Conservation (phyloP, 2,329 filamentous ascomycete genomes). For the Cordyceps farinosa region DNA sequence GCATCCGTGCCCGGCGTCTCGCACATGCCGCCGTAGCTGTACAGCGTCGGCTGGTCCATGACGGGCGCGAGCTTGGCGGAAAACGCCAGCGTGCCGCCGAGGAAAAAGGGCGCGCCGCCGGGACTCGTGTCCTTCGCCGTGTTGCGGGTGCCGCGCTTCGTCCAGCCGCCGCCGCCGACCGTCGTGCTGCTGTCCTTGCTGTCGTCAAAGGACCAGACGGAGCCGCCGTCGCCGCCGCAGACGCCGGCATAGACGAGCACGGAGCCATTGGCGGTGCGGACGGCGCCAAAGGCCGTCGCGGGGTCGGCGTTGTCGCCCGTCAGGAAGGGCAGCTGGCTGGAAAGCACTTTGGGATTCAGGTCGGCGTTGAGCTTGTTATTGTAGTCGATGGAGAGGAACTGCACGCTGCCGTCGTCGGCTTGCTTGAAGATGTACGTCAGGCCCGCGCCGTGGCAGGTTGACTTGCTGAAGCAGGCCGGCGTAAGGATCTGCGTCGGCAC, state of each 20-base stretch:
- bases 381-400: conserved; percentile 64
- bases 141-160: conserved; percentile 22
- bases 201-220: conserved; percentile 66
- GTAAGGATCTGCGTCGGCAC: conserved; percentile 71
- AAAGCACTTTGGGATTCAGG: conserved; percentile 46
- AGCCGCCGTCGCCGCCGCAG: conserved; percentile 55
- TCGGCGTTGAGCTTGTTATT: conserved; percentile 53
- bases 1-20: conserved; percentile 42
- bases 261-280: conserved; percentile 63
- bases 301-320: conserved; percentile 35
- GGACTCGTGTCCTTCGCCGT: conserved; percentile 23
- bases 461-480: conserved; percentile 43
- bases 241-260: conserved; percentile 72
- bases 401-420: conserved; percentile 37
- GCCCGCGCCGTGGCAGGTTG: conserved; percentile 36
- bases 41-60: conserved; percentile 55
- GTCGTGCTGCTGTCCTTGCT: conserved; percentile 31
- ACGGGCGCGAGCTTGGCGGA: conserved; percentile 55
- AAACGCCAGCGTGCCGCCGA: conserved; percentile 62
- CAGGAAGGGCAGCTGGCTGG: conserved; percentile 61
- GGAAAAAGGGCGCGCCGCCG: conserved; percentile 43
- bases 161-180: conserved; percentile 27
- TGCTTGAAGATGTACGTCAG: conserved; percentile 69
- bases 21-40: conserved; percentile 91
- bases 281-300: conserved; percentile 61